Evolutionary conservation across 2,329 filamentous ascomycete species (phyloP), one percentile per base, ranked within the genome.

Genomic region (Colletotrichum salicis): DNA sequence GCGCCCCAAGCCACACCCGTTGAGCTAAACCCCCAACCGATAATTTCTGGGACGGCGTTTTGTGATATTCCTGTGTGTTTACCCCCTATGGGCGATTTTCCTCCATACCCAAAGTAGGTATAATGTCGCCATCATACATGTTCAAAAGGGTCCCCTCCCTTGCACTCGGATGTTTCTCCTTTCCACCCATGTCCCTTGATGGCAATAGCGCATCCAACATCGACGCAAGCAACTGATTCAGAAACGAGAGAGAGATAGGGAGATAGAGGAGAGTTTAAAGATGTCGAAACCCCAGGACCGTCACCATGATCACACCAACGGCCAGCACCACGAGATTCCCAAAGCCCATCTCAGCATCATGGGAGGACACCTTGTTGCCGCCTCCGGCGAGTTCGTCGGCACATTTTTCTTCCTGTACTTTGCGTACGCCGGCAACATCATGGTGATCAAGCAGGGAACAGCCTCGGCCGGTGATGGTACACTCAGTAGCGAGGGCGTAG

Each of bases 391-490:
- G 74, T 84, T 85, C 64, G 78, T 83, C 48, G 83, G 83, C 37
- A 84, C 83, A 0, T 84, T 84, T 56, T 74, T 83, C 66, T 85
- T 85, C 74, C 79, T 85, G 4, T 85, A 82, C 76, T 81, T 85
- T 64, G 80, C 76, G 35, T 85, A 84, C 74, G 78, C 78, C 5
- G 80, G 78, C 3, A 76, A 79, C 33, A 73, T 79, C 35, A 78
- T 80, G 78, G 75, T 77, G 19, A 24, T 78, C 11, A 68, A 76
- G 48, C 71, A 77, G 61, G 72, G 72, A 1, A 15, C 62, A 5
- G 27, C 31, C 24, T 15, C 27, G 1, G 67, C 65, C 7, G n/a
- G 41, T 6, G 13, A 48, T 4, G 67, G 63, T 8, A 58, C 72
- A 3, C 29, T 69, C 6, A 64, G 70, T 61, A 69, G 63, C 13